Evolutionary conservation across 148 eudicot genomes (phyloP).

Genomic region (Cornus suecica): DNA sequence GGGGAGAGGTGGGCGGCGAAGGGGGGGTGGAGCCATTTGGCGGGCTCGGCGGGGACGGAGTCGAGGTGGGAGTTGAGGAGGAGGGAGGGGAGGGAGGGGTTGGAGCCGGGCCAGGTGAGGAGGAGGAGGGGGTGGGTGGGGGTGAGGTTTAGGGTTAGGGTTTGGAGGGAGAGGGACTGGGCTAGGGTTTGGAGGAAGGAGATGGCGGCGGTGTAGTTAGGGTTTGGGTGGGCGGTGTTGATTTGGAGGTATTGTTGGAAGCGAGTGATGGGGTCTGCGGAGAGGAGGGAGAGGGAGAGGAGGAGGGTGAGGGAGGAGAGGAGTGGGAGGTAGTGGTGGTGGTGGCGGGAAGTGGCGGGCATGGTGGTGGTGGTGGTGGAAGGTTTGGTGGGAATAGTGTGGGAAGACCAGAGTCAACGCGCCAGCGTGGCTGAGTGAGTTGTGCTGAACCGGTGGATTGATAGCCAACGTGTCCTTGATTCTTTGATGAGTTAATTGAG

Average conservation of each 20-base stretch:
- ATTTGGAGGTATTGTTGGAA: conserved; percentile 75
- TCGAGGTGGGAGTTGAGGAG: conserved; percentile 93
- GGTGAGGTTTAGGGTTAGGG: conserved; percentile 36
- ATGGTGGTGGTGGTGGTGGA: not conserved
- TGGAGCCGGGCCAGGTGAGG: conserved; percentile 66
- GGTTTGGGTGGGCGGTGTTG: conserved; percentile 84
- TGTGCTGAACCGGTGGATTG: too few species aligned
- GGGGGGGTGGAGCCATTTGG: conserved; percentile 66
- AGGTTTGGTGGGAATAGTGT: too few species aligned
- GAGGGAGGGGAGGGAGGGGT: conserved; percentile 69
- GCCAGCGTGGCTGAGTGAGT: too few species aligned
- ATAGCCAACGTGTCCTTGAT: too few species aligned
- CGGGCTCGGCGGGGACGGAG: conserved; percentile 84
- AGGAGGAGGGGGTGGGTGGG: conserved; percentile 67
- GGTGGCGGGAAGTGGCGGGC: too few species aligned
- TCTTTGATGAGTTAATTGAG: too few species aligned
- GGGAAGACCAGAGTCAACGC: too few species aligned
- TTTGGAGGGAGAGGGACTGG: conserved; percentile 45
- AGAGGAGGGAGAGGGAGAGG: conserved; percentile 17
- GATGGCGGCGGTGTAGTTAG: conserved; percentile 65
- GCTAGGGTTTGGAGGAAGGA: conserved; percentile 50
- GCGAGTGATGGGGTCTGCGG: conserved; percentile 36
- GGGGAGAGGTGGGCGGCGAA: conserved; percentile 47
- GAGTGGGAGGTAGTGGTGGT: not conserved
- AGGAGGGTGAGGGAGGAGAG: conserved; percentile 19